Evolutionary conservation across 2,329 filamentous ascomycete species (phyloP), one percentile per base, ranked within the genome.

Genomic region (Aspergillus melleus): DNA sequence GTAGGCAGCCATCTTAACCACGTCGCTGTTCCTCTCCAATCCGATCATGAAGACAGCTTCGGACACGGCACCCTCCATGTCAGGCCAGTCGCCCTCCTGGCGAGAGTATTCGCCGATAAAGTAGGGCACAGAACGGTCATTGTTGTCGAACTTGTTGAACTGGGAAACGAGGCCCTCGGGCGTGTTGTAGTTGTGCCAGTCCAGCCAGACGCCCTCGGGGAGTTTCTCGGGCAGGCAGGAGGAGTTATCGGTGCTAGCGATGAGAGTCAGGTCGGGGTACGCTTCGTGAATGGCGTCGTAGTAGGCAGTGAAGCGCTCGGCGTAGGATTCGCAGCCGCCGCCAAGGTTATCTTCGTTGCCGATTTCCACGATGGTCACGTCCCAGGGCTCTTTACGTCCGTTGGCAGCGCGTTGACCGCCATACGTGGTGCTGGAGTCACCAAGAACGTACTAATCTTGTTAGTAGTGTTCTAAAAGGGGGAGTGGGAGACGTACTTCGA

Each of bases 301-400:
- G 73, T 88, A 87, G 65, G 79, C 74, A 4, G 80, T 79, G 68
- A 87, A 86, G 9, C 86, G 81, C 65, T 83, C 75, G 1, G 77
- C 70, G 74, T 81, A 85, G 1, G 79, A 80, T 0, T 66, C 64
- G 0, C 77, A 74, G 8, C 79, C 81, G 11, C 81, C 82, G 10
- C 79, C 79, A 3, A 88, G 80, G 76, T 83, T 83, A 64, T 89
- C 87, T 68, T 89, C 86, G 69, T 89, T 89, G 56, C 87, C 86
- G 52, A 88, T 75, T 71, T 88, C 86, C 51, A 89, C 84, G 64
- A 83, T 84, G 12, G 81, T 75, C 32, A 89, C 76, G 53, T 72
- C 73, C 73, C 83, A 89, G 0, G 87, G 86, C 61, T 84, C 79
- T 0, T 81, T 79, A 64, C 87, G 82, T 4, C 86, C 87, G 2